Percentiles rank a stretch among this genome's conserved stretches.
Conservation (phyloP, 805 yeast genomes). For the Teunomyces kruisii region DNA sequence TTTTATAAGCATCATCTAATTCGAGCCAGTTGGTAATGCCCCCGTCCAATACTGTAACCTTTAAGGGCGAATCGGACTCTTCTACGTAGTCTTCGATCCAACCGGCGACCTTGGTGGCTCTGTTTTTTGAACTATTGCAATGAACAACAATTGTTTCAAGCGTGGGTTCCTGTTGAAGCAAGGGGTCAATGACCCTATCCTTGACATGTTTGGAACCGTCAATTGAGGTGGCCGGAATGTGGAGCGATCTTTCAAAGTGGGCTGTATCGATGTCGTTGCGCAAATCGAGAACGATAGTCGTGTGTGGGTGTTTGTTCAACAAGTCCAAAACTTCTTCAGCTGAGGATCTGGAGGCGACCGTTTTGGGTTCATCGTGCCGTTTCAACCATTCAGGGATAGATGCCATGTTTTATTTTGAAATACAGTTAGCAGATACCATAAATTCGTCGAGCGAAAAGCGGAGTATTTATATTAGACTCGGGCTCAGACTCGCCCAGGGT, state of each 20-base stretch:
- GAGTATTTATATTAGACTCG: neutral
- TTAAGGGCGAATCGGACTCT: constrained; percentile 12
- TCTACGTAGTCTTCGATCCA: constrained; percentile 21
- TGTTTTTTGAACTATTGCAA: constrained; percentile 20
- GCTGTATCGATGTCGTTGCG: constrained; percentile 18
- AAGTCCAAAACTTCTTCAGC: constrained; percentile 14
- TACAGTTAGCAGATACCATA: neutral
- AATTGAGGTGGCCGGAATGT: constrained; percentile 20
- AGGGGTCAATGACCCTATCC: constrained; percentile 12
- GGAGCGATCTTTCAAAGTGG: constrained; percentile 14
- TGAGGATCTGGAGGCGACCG: constrained; percentile 4
- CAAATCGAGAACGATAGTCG: constrained; percentile 18
- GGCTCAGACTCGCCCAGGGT: too few relatives aligned
- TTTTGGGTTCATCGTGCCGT: constrained; percentile 7
- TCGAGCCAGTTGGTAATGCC: constrained; percentile 25
- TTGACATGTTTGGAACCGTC: constrained; percentile 15
- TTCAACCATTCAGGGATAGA: constrained; percentile 10
- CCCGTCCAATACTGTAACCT: constrained; percentile 20
- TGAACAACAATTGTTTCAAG: constrained; percentile 16
- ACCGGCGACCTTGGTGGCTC: constrained; percentile 21
- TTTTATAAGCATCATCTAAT: constrained; percentile 7
- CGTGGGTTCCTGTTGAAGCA: constrained; percentile 10
- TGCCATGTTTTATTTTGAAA: neutral
- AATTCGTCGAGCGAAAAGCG: neutral
- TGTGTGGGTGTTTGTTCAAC: constrained; percentile 10